Base-by-base conservation (phyloP, 192 early-diverging fungal genomes). In the Backusella mclennaniae region DNA sequence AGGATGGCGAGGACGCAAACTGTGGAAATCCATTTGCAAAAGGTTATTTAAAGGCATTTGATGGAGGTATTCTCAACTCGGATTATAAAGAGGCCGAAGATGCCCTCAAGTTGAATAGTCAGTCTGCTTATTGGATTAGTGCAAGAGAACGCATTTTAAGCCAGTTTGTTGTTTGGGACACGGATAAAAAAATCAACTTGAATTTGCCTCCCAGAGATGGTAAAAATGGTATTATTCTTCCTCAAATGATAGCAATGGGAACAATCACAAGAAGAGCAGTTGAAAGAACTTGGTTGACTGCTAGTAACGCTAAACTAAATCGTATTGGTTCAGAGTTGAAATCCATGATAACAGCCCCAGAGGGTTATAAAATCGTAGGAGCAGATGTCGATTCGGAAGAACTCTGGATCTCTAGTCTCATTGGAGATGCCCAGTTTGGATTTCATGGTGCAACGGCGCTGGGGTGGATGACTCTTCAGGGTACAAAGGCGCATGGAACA, bases 401-500 rank as follows among this genome's bases (percentile, higher is more conserved):
- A 83, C 88, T 99, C 31, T 99, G 98, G 98, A 97, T 99, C 71
- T 92, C 95, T 12, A 93, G 94, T 79, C 74, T 98, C 17, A 90
- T 99, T 73, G 96, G 96, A 33, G 98, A 98, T 82, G 90, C 96
- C 23, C 95, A 97, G 85, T 95, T 99, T 78, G 87, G 92, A 12
- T 92, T 93, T 77, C 96, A 98, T 73, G 98, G 98, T 6, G 92
- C 92, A 0, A 96, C 95, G 1, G 95, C 98, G 0, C 84, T 99
- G 36, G 96, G 98, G 3, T 99, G 96, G 91, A 98, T 99, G 98
- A 99, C 95, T 2, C 82, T 99, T 44, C 96, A 99, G 80, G 98
- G 98, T 0, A 94, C 90, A 2, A 99, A 99, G 85, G 72, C 89
- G 0, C 89, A 88, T 8, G 92, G 90, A 15, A 97, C 98, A 0